Evolutionary conservation across 805 yeast species (phyloP).

Genomic region (Lipomyces lipofer): DNA sequence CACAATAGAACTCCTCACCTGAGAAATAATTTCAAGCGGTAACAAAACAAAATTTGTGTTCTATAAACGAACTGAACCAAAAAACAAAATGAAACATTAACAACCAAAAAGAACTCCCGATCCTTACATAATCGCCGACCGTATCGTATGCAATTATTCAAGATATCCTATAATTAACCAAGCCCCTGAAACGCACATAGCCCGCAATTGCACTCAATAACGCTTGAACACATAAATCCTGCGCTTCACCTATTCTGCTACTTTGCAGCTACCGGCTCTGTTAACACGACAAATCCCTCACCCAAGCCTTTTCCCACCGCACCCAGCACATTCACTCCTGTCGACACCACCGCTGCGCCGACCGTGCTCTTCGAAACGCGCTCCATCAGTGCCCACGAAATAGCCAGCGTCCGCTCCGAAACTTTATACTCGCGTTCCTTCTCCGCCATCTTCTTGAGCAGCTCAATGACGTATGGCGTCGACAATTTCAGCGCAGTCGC

Average conservation of each 20-base stretch:
- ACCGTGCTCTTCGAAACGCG: conserved; percentile 13
- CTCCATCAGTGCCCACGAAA: conserved; percentile 7
- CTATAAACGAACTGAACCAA: not conserved
- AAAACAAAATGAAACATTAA: not conserved
- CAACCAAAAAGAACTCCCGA: too few species aligned
- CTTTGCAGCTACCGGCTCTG: too few species aligned
- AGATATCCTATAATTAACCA: too few species aligned
- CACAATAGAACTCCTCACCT: too few species aligned
- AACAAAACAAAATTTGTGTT: too few species aligned
- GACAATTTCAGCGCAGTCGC: conserved; percentile 14
- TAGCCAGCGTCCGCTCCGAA: conserved; percentile 10
- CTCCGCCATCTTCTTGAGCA: conserved; percentile 9
- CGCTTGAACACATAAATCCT: too few species aligned
- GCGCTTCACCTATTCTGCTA: too few species aligned
- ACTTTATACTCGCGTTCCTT: conserved; percentile 22
- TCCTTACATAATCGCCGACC: too few species aligned
- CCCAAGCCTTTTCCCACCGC: conserved; percentile 23
- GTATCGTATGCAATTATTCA: too few species aligned
- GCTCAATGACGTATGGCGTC: conserved; percentile 12
- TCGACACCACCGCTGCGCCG: conserved; percentile 3
- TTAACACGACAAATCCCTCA: conserved; percentile 13
- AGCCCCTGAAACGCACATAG: too few species aligned
- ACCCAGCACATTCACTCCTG: conserved; percentile 6
- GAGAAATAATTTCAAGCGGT: too few species aligned
- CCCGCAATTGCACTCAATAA: too few species aligned